phyloP scores from a whole-genome alignment of 2,329 filamentous ascomycete species.

The Aspergillus sojae region DNA sequence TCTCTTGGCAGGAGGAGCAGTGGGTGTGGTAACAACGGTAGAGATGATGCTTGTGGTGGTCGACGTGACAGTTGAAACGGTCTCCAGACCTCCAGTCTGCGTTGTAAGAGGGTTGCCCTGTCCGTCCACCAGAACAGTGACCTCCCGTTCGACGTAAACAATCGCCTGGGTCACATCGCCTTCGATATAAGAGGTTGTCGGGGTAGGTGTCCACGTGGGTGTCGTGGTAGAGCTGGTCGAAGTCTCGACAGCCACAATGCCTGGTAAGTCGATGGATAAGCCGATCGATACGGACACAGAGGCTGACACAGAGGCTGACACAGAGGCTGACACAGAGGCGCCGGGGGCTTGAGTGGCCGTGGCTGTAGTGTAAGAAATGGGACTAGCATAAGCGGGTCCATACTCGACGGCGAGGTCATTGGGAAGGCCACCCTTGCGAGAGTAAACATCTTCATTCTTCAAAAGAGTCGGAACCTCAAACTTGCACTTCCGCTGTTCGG shows the following conservation, averaged over 20 bases:
- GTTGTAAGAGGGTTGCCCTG: constrained; percentile 30
- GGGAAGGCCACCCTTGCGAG: constrained; percentile 63
- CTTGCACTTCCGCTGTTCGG: constrained; percentile 60
- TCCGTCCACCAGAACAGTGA: constrained; percentile 31
- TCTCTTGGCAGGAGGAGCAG: constrained; percentile 21
- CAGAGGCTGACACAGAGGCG: neutral
- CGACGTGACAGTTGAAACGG: constrained; percentile 27
- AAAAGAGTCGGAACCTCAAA: constrained; percentile 62
- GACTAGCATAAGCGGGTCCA: constrained; percentile 46
- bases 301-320: neutral
- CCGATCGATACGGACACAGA: constrained; percentile 3
- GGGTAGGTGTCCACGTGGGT: constrained; percentile 27
- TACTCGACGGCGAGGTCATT: constrained; percentile 59
- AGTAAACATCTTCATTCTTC: constrained; percentile 60
- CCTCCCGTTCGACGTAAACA: constrained; percentile 34
- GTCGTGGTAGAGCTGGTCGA: constrained; percentile 5
- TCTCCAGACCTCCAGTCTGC: constrained; percentile 23
- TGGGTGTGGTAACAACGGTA: constrained; percentile 26
- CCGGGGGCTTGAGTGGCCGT: constrained; percentile 8
- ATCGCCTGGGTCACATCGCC: constrained; percentile 29
- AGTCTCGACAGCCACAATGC: constrained; percentile 8
- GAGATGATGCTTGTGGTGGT: constrained; percentile 27
- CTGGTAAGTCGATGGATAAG: constrained; percentile 10
- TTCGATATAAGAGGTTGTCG: constrained; percentile 27
- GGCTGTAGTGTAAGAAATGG: constrained; percentile 18